These are phyloP conservation scores for Nakazawaea holstii DNA, from an alignment of 805 yeast species.

Conservation along the genomic window DNA sequence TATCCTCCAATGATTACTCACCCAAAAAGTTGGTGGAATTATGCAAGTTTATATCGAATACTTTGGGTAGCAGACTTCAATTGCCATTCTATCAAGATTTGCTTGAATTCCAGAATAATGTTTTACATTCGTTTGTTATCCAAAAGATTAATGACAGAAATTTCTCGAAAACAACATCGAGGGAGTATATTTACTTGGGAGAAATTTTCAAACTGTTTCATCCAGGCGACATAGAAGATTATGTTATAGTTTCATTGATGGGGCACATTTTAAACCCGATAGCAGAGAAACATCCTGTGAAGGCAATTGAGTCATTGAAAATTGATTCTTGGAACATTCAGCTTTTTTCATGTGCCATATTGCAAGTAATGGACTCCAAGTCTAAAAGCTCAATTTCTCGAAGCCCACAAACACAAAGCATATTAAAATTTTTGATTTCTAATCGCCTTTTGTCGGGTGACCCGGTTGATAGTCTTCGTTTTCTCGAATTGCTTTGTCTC, in stretches of 20 bases:
- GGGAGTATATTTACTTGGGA: conserved; percentile 6
- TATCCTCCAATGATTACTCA: background rate
- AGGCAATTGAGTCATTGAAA: conserved; percentile 2
- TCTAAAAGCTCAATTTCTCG: conserved; percentile 1
- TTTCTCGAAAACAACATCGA: background rate
- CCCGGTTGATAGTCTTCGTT: background rate
- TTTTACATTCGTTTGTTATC: conserved; percentile 1
- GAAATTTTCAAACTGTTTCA: background rate
- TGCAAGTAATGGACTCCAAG: background rate
- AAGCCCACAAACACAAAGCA: background rate
- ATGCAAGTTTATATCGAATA: conserved; percentile 10
- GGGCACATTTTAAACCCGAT: conserved; percentile 5
- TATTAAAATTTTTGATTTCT: background rate
- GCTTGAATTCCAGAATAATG: background rate
- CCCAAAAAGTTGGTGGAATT: conserved; percentile 1
- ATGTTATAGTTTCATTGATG: background rate
- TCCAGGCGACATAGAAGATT: background rate
- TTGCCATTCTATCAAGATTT: conserved; percentile 8
- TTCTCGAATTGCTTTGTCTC: background rate
- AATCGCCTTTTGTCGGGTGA: background rate
- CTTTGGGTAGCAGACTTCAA: conserved; percentile 8
- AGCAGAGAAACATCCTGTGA: conserved; percentile 5
- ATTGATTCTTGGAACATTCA: conserved; percentile 4
- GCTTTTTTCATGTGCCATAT: background rate
- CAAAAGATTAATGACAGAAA: conserved; percentile 4